Conservation (phyloP, 805 yeast genomes). For the Tetrapisispora fleetii region DNA sequence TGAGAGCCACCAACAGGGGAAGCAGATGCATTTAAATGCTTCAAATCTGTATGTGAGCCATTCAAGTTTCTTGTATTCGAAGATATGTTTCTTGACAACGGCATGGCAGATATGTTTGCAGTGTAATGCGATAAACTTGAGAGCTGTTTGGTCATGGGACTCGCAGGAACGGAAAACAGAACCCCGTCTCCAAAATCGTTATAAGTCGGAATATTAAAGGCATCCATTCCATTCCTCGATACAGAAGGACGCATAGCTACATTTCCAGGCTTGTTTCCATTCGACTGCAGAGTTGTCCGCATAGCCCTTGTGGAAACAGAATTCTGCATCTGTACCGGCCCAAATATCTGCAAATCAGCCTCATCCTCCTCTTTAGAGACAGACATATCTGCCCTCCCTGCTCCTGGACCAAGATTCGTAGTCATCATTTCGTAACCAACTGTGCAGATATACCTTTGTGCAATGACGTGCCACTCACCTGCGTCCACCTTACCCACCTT, state of each 20-base stretch:
- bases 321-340: not conserved
- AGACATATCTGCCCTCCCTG: too few relatives aligned
- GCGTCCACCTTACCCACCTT: too few relatives aligned
- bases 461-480: too few relatives aligned
- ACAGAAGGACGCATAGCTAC: not conserved
- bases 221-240: not conserved
- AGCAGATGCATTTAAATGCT: not conserved
- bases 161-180: slow-evolving; percentile 1
- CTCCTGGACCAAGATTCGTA: too few relatives aligned
- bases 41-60: not conserved
- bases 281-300: too few relatives aligned
- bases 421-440: too few relatives aligned
- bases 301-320: not conserved
- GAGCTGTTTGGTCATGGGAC: slow-evolving; percentile 2
- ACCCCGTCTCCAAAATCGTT: not conserved
- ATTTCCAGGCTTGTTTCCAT: not conserved
- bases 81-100: not conserved
- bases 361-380: not conserved
- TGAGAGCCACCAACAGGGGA: not conserved
- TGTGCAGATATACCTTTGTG: too few relatives aligned
- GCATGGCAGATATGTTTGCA: not conserved
- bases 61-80: not conserved
- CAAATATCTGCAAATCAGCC: not conserved
- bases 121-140: not conserved
- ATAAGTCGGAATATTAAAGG: not conserved